Percentiles rank a stretch among this genome's conserved stretches.
phyloP scores from a whole-genome alignment of 2,329 filamentous ascomycete genomes.

The Beauveria varroae region DNA sequence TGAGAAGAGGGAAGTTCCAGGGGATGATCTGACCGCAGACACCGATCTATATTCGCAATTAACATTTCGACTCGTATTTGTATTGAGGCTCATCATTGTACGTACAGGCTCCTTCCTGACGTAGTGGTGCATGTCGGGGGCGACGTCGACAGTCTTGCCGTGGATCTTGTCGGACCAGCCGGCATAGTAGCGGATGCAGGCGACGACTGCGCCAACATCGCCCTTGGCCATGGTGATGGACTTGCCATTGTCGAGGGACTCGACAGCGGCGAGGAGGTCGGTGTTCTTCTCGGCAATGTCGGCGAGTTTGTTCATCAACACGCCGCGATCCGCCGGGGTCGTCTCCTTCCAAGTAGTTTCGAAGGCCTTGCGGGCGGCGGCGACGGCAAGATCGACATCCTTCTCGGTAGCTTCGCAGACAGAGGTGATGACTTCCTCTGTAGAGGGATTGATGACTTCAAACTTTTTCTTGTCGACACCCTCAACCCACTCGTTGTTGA shows the following conservation, averaged over 20 bases:
- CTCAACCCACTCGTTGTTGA: conserved; percentile 83
- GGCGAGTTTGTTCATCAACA: conserved; percentile 66
- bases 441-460: conserved; percentile 83
- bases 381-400: conserved; percentile 73
- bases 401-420: conserved; percentile 84
- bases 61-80: conserved; percentile 35
- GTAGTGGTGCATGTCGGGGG: conserved; percentile 75
- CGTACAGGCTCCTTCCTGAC: conserved; percentile 64
- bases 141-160: conserved; percentile 78
- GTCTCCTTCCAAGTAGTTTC: conserved; percentile 62
- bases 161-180: conserved; percentile 90
- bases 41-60: conserved; percentile 35
- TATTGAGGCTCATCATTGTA: conserved; percentile 27
- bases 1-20: conserved; percentile 74
- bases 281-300: conserved; percentile 71
- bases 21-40: conserved; percentile 77
- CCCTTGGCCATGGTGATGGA: conserved; percentile 67
- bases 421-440: conserved; percentile 75
- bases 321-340: conserved; percentile 64
- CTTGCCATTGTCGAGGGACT: conserved; percentile 86
- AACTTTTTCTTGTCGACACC: conserved; percentile 82
- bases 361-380: conserved; percentile 79
- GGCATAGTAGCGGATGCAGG: conserved; percentile 65
- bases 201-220: conserved; percentile 61
- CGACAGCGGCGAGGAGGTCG: conserved; percentile 70